phyloP scores from a whole-genome alignment of 23 red algal species.

The Cyanidium caldarium region DNA sequence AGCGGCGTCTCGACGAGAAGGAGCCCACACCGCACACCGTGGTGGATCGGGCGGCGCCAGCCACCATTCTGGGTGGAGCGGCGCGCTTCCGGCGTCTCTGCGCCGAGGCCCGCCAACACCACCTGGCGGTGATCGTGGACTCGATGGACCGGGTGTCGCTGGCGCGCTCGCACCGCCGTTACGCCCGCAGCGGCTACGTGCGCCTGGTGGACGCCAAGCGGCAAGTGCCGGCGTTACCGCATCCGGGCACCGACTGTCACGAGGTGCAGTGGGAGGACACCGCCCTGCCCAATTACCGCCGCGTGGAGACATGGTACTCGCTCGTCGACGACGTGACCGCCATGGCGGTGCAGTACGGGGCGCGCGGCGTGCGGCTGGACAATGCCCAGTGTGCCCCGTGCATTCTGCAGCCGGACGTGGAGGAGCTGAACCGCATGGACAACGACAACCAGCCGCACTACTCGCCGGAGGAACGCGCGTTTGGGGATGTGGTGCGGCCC shows the following conservation, averaged over 20 bases:
- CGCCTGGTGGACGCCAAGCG: constrained; percentile 32
- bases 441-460: constrained; percentile 82
- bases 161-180: constrained; percentile 56
- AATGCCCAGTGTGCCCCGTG: constrained; percentile 83
- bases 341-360: constrained; percentile 51
- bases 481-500: constrained; percentile 53
- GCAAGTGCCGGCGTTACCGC: constrained; percentile 43
- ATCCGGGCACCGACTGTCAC: constrained; percentile 86
- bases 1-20: constrained; percentile 52
- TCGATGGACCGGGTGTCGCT: constrained; percentile 61
- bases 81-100: constrained; percentile 41
- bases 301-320: constrained; percentile 76
- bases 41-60: constrained; percentile 54
- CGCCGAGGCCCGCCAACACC: constrained; percentile 44
- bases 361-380: constrained; percentile 78
- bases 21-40: constrained; percentile 60
- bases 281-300: constrained; percentile 77
- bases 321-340: constrained; percentile 59
- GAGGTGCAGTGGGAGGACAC: constrained; percentile 91
- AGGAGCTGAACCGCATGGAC: constrained; percentile 58
- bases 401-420: constrained; percentile 60
- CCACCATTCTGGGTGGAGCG: constrained; percentile 68
- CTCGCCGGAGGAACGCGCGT: constrained; percentile 57
- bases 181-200: constrained; percentile 46
- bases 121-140: constrained; percentile 66